Percentiles rank a stretch among this genome's conserved stretches.
These are phyloP conservation scores for Triticum monococcum DNA, from an alignment of 176 grass and related monocot genomes.

Conservation along the genomic window DNA sequence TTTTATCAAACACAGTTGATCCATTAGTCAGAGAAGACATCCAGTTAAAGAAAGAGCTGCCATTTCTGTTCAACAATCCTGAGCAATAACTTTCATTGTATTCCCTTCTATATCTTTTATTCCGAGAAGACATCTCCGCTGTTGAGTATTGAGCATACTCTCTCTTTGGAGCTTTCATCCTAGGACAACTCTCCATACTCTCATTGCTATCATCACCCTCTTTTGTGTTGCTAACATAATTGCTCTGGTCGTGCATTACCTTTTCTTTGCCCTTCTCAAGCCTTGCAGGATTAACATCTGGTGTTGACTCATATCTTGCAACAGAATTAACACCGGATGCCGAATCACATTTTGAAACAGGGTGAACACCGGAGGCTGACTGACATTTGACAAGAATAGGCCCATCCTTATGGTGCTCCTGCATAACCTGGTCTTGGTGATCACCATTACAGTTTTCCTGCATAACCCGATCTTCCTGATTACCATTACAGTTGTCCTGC, in stretches of 20 bases:
- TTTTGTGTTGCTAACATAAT: constrained; percentile 40
- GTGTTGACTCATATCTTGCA: constrained; percentile 13
- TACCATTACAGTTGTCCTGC: constrained; percentile 21
- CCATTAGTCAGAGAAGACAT: constrained; percentile 78
- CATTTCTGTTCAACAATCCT: constrained; percentile 47
- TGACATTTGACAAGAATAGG: constrained; percentile 11
- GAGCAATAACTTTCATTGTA: constrained; percentile 48
- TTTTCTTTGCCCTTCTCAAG: constrained; percentile 83
- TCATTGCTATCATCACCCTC: constrained; percentile 72
- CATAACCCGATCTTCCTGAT: constrained; percentile 14
- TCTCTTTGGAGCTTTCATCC: constrained; percentile 53
- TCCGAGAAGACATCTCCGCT: constrained; percentile 28
- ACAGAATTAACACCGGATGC: constrained; percentile 11
- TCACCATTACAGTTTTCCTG: constrained; percentile 23
- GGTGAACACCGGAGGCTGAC: constrained; percentile 14
- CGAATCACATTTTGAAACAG: constrained; percentile 7
- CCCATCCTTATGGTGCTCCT: constrained; percentile 24
- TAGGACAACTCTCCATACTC: constrained; percentile 72
- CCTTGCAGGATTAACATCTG: constrained; percentile 23
- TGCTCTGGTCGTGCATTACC: constrained; percentile 39
- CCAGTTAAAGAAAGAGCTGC: constrained; percentile 88
- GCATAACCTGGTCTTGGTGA: constrained; percentile 12
- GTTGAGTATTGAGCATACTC: constrained; percentile 41
- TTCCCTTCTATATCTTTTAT: constrained; percentile 59
- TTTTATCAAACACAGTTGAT: constrained; percentile 29